Conservation (phyloP, 345 rosid genomes). For the Mangifera indica region DNA sequence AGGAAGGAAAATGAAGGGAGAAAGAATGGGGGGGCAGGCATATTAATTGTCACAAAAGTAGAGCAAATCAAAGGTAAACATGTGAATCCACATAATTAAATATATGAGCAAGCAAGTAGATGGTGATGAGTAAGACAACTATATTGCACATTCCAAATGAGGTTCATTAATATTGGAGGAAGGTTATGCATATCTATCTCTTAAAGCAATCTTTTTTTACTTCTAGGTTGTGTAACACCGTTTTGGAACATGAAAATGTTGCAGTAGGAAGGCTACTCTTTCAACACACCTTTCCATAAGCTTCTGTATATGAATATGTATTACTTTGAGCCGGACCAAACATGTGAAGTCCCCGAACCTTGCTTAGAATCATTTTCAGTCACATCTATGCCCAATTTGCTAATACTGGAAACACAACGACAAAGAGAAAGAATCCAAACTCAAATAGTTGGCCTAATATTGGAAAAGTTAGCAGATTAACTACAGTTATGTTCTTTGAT, state of each 20-base stretch:
- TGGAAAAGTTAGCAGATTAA: not conserved
- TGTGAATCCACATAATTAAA: not conserved
- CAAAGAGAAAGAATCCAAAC: conserved; percentile 1
- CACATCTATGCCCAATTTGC: not conserved
- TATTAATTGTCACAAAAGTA: not conserved
- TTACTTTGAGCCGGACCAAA: too few relatives aligned
- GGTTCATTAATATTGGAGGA: not conserved
- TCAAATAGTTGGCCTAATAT: not conserved
- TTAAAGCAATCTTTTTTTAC: not conserved
- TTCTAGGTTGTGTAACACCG: not conserved
- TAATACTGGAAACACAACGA: not conserved
- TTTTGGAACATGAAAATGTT: not conserved
- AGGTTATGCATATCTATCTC: not conserved
- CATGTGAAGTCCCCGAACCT: too few relatives aligned
- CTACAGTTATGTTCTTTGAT: not conserved
- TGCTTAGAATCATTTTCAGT: too few relatives aligned
- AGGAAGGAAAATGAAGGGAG: not conserved
- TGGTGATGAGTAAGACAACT: not conserved
- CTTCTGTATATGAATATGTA: not conserved
- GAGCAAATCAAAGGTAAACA: not conserved
- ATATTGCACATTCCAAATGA: not conserved
- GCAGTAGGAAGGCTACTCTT: too few relatives aligned
- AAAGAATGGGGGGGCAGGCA: not conserved
- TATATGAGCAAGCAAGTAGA: not conserved
- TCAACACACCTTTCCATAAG: not conserved